phyloP scores from a whole-genome alignment of 495 filamentous ascomycete species.

The Cercophora samala region DNA sequence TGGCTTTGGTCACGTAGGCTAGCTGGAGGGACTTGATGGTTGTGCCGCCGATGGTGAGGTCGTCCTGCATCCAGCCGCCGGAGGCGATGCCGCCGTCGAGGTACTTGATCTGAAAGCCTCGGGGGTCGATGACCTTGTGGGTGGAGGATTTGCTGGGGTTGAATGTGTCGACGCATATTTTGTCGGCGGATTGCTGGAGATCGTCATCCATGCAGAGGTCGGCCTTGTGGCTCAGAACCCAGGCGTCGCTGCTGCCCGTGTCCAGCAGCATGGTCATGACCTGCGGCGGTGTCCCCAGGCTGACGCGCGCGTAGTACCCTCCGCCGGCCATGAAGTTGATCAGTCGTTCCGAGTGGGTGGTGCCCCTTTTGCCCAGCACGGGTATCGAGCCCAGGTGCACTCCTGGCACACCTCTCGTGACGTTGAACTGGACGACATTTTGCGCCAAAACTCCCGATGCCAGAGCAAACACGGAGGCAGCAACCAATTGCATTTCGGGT shows the following conservation, averaged over 20 bases:
- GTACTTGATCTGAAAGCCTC: constrained; percentile 78
- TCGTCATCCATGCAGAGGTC: constrained; percentile 40
- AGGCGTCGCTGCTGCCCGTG: constrained; percentile 86
- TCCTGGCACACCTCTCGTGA: constrained; percentile 27
- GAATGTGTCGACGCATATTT: constrained; percentile 33
- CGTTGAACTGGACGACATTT: constrained; percentile 31
- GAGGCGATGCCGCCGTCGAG: constrained; percentile 56
- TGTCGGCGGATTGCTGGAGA: constrained; percentile 37
- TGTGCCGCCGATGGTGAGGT: constrained; percentile 62
- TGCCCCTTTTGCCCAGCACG: constrained; percentile 19
- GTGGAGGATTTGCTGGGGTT: constrained; percentile 65
- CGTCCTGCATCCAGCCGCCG: constrained; percentile 81
- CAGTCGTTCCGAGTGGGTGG: constrained; percentile 36
- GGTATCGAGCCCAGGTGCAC: constrained; percentile 19
- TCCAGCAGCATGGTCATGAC: constrained; percentile 56
- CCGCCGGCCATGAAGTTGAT: constrained; percentile 49
- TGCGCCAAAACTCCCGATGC: constrained; percentile 23
- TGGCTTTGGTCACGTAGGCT: constrained; percentile 70
- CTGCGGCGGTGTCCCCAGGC: constrained; percentile 68
- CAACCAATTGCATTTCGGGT: constrained; percentile 21
- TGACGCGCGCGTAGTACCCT: constrained; percentile 64
- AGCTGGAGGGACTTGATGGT: constrained; percentile 70
- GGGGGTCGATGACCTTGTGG: constrained; percentile 57
- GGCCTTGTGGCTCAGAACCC: constrained; percentile 52
- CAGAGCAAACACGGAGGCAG: constrained; percentile 22